Evolutionary conservation across 106 monocot genomes (phyloP).

Genomic region (Dioscorea alata): DNA sequence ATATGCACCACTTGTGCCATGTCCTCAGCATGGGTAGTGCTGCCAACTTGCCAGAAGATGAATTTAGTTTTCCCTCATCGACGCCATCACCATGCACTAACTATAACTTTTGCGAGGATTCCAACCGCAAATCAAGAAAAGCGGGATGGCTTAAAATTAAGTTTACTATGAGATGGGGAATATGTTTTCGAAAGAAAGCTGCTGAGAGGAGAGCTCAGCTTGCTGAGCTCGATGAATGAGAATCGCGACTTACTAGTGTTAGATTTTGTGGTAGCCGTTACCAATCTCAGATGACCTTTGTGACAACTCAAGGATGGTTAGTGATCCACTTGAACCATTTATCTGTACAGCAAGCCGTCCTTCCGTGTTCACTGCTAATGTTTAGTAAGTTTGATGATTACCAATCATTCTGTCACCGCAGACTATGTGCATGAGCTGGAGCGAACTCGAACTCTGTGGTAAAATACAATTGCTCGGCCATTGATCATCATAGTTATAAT

Average conservation of each 20-base stretch:
- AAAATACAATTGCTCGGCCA: no score
- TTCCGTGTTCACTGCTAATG: no score
- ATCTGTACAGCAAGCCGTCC: no score
- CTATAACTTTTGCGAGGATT: constrained; percentile 62
- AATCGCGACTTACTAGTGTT: no score
- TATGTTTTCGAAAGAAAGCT: constrained; percentile 90
- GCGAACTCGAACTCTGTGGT: no score
- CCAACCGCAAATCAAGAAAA: constrained; percentile 60
- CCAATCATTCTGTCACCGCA: no score
- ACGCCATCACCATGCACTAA: constrained; percentile 48
- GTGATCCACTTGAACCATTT: no score
- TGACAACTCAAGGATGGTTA: no score
- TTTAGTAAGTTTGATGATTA: no score
- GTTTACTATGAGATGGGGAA: constrained; percentile 98
- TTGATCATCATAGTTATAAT: no score
- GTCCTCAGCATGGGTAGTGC: constrained; percentile 52
- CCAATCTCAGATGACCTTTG: no score
- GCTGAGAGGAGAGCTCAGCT: constrained; percentile 89
- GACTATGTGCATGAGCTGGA: no score
- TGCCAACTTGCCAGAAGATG: constrained; percentile 49
- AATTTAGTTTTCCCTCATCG: constrained; percentile 43
- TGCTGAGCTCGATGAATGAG: constrained; percentile 73
- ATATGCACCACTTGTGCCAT: constrained; percentile 60
- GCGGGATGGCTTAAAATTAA: constrained; percentile 99
- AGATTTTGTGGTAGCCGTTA: background rate